Evolutionary conservation across 805 yeast species (phyloP), one percentile per base, ranked within the genome.

Genomic region (Jamesozyma jinghongensis): DNA sequence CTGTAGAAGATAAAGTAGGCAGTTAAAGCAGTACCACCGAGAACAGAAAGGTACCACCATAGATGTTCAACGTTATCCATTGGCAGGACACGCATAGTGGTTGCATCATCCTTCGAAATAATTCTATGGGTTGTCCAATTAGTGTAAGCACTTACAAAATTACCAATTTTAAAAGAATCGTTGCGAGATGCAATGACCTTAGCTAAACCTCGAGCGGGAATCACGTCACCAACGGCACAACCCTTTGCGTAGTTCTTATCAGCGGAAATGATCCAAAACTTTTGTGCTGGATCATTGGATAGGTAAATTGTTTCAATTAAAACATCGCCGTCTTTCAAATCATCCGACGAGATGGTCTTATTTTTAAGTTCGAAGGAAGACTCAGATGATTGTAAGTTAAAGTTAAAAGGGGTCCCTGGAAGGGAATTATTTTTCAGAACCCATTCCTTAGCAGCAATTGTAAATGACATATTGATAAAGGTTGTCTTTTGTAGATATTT

Each of bases 211-310:
- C 68, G 64, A 41, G 79, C 67, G 13, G 69, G 62, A 17, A 74
- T 71, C 16, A 72, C 72, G 36, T 64, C 62, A 20, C 61, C 55
- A 10, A 69, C 56, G 22, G 74, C 71, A 3, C 54, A 50, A 16
- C 58, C 57, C 32, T 50, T 50, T 5, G 57, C 50, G 45, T 60
- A 59, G 36, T 63, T 57, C 40, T 50, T 47, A 37, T 54, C 61
- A 16, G 46, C 45, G 12, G 61, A 49, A 2, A 64, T 48, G 44
- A 75, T 75, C 77, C 81, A 74, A 36, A 67, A 67, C 56, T 78
- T 74, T 51, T 75, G 79, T 14, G 81, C 74, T 12, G 83, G 82
- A 52, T 77, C 82, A 48, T 77, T 73, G 19, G 81, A 74, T 8
- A 76, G 45, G 44, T 66, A 70, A 33, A 69, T 47, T 2, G 65